A percentile compares a stretch with the other conserved stretches of the same genome.
Evolutionary conservation across 2,329 filamentous ascomycete genomes (phyloP).

Genomic region (Elsinoe ampelina): DNA sequence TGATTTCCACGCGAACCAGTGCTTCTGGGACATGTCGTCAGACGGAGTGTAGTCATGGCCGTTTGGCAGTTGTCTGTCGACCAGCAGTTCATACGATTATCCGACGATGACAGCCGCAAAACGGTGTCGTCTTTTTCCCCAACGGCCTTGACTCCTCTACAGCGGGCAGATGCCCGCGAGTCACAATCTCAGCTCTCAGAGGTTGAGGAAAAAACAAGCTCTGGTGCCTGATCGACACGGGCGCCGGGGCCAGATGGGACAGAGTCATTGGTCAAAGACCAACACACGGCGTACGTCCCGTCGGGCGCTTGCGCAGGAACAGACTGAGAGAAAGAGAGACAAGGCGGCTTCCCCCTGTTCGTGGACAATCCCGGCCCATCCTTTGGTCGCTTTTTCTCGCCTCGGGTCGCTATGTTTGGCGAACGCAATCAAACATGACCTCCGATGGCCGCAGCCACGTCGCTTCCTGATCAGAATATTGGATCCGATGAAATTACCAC

Average conservation of each 20-base stretch:
- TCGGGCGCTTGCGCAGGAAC: conserved; percentile 11
- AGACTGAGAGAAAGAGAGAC: not conserved
- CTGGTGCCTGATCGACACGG: conserved; percentile 8
- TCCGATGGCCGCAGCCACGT: conserved; percentile 1
- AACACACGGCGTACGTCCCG: not conserved
- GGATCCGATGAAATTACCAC: not conserved
- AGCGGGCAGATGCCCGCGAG: no score
- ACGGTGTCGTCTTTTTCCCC: not conserved
- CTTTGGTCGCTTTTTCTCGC: not conserved
- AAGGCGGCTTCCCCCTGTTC: not conserved
- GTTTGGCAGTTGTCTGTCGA: conserved; percentile 2
- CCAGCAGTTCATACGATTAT: conserved; percentile 5
- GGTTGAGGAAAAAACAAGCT: conserved; percentile 6
- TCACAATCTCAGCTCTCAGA: not conserved
- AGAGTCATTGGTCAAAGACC: not conserved
- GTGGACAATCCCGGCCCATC: conserved; percentile 8
- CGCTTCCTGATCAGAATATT: not conserved
- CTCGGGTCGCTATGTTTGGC: conserved; percentile 2
- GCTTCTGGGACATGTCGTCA: not conserved
- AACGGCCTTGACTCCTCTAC: not conserved
- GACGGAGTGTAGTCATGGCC: not conserved
- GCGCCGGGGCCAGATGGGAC: not conserved
- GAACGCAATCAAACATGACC: not conserved
- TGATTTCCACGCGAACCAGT: not conserved
- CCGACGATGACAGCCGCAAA: not conserved